Evolutionary conservation across 2,329 filamentous ascomycete genomes (phyloP).

Genomic region (Raffaelea ambrosiae): DNA sequence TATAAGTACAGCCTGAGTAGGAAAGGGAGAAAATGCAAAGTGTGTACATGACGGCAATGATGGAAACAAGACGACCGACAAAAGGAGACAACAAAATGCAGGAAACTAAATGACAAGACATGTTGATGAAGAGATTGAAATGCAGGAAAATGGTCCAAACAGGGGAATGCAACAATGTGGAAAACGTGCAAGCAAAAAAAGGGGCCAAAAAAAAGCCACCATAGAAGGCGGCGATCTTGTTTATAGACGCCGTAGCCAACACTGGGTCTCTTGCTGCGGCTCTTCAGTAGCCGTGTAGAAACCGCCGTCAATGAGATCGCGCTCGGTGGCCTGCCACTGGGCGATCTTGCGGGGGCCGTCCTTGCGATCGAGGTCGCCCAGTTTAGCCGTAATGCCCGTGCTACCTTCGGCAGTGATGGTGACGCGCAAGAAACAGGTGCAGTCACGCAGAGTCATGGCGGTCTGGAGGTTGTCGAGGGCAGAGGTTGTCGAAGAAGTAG

Average conservation of each 20-base stretch:
- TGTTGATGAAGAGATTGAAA: too few species aligned
- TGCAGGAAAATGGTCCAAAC: too few species aligned
- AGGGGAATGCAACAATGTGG: too few species aligned
- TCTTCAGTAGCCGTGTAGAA: constrained; percentile 46
- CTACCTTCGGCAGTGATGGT: constrained; percentile 42
- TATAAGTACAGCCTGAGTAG: too few species aligned
- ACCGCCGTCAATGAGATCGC: constrained; percentile 52
- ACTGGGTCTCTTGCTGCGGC: constrained; percentile 15
- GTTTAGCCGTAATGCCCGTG: constrained; percentile 40
- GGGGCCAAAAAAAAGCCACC: not conserved
- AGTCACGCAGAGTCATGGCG: constrained; percentile 76
- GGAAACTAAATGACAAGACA: too few species aligned
- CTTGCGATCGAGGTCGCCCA: constrained; percentile 75
- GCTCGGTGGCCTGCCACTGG: constrained; percentile 61
- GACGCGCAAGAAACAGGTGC: constrained; percentile 64
- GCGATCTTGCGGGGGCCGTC: constrained; percentile 55
- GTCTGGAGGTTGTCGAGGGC: constrained; percentile 46
- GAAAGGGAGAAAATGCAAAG: too few species aligned
- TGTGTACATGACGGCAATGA: too few species aligned
- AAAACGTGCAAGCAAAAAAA: not conserved
- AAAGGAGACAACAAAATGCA: too few species aligned
- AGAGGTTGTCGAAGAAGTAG: not conserved
- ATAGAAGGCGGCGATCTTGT: too few species aligned
- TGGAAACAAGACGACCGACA: too few species aligned
- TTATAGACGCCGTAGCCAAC: constrained; percentile 14